These are phyloP conservation scores for Tilletia setariae DNA, from an alignment of 1,284 basidiomycete genomes.

Conservation along the genomic window DNA sequence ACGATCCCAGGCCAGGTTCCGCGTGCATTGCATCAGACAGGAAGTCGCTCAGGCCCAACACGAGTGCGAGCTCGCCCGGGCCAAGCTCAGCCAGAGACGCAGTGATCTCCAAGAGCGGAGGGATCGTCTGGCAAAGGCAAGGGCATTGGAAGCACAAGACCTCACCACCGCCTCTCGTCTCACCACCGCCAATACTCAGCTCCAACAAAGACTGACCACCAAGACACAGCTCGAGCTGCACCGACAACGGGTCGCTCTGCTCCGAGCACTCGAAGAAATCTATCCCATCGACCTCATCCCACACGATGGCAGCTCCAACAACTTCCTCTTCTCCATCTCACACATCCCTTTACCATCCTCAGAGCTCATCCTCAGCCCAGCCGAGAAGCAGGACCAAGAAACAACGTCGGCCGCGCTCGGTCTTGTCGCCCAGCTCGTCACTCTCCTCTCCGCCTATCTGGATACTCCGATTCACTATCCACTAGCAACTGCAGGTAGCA, in stretches of 20 bases:
- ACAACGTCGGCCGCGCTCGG: constrained; percentile 35
- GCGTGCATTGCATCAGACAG: not conserved
- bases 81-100: not conserved
- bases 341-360: constrained; percentile 43
- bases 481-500: constrained; percentile 41
- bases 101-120: not conserved
- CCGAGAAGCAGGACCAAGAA: constrained; percentile 6
- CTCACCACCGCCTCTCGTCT: not conserved
- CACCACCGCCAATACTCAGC: not conserved
- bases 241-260: constrained; percentile 28
- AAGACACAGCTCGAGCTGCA: not conserved
- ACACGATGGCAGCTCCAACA: constrained; percentile 31
- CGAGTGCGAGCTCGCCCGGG: constrained; percentile 1
- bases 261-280: constrained; percentile 44
- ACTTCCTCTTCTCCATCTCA: constrained; percentile 48
- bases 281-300: constrained; percentile 45
- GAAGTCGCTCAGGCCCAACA: not conserved
- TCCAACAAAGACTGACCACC: not conserved
- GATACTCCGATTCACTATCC: constrained; percentile 45
- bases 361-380: not conserved
- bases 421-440: constrained; percentile 46
- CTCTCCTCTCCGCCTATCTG: constrained; percentile 42
- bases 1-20: constrained; percentile 1
- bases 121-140: not conserved
- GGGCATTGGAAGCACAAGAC: not conserved